These are phyloP conservation scores for Fusarium siculi DNA, from an alignment of 2,329 filamentous ascomycete genomes.

Conservation along the genomic window DNA sequence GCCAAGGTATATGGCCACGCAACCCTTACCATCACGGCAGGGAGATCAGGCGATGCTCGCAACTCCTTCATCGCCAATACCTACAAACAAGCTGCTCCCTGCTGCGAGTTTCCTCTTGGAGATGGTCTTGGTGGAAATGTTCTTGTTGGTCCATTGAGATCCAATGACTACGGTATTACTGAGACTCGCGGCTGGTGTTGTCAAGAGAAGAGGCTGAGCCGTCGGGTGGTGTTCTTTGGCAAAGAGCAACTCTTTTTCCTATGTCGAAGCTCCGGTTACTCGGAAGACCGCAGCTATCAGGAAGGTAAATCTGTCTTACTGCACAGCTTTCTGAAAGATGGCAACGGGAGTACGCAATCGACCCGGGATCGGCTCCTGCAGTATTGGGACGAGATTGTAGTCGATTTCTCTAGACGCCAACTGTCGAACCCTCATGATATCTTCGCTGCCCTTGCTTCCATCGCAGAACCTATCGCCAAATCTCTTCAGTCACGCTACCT, in stretches of 20 bases:
- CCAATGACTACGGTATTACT: background rate
- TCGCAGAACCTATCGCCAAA: background rate
- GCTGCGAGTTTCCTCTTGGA: background rate
- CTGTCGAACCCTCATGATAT: slow-evolving; percentile 23
- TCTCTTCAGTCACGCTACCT: slow-evolving; percentile 7
- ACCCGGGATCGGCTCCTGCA: background rate
- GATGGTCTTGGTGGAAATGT: background rate
- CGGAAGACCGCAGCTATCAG: background rate
- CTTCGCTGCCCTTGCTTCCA: slow-evolving; percentile 16
- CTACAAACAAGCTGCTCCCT: background rate
- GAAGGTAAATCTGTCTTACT: background rate
- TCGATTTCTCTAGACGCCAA: background rate
- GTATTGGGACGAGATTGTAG: slow-evolving; percentile 7
- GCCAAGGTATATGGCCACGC: background rate
- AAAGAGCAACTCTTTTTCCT: slow-evolving; percentile 7
- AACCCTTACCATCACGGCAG: slow-evolving; percentile 8
- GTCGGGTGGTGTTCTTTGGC: slow-evolving; percentile 3
- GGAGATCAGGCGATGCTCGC: slow-evolving; percentile 13
- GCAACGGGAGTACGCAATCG: background rate
- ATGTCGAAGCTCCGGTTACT: background rate
- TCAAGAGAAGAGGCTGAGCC: slow-evolving; percentile 10
- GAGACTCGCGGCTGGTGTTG: slow-evolving; percentile 23
- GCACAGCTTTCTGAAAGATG: background rate
- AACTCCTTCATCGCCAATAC: slow-evolving; percentile 4
- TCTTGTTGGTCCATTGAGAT: background rate